These are phyloP conservation scores for Phaeosphaeriaceae sp. DNA, from an alignment of 2,329 filamentous ascomycete species.

Conservation along the genomic window DNA sequence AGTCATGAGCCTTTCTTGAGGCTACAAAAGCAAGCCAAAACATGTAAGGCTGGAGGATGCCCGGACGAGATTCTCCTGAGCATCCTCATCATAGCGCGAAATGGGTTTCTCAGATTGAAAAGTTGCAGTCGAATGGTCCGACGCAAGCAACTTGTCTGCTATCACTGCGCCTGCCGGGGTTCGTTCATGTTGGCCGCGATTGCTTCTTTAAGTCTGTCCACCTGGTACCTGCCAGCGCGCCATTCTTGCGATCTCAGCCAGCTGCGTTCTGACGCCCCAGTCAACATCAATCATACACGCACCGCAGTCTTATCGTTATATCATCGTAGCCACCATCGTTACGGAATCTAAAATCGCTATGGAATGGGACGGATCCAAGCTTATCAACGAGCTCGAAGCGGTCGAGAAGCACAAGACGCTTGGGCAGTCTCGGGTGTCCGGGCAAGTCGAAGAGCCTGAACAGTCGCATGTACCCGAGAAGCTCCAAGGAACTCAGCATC, in stretches of 20 bases:
- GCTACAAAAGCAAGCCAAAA: not conserved
- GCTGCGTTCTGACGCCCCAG: not conserved
- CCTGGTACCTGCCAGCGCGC: not conserved
- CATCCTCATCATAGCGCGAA: not conserved
- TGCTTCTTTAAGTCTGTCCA: not conserved
- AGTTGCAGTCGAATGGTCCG: not conserved
- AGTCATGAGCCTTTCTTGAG: constrained; percentile 7
- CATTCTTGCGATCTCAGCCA: not conserved
- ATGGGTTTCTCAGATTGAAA: not conserved
- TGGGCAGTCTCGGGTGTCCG: not conserved
- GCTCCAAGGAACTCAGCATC: not conserved
- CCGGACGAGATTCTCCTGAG: not conserved
- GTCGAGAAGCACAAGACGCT: not conserved
- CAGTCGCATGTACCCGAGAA: not conserved
- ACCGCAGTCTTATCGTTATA: not conserved
- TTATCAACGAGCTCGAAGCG: not conserved
- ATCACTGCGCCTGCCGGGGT: not conserved
- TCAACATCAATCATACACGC: not conserved
- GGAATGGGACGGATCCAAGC: not conserved
- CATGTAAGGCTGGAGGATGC: not conserved
- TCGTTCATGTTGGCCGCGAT: not conserved
- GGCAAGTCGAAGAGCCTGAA: not conserved
- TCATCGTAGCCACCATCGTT: not conserved
- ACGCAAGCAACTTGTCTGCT: not conserved
- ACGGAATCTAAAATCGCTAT: not conserved